Percentiles rank a stretch among this genome's conserved stretches.
Conservation (phyloP, 768 basidiomycete species). For the Royoungia palumana region DNA sequence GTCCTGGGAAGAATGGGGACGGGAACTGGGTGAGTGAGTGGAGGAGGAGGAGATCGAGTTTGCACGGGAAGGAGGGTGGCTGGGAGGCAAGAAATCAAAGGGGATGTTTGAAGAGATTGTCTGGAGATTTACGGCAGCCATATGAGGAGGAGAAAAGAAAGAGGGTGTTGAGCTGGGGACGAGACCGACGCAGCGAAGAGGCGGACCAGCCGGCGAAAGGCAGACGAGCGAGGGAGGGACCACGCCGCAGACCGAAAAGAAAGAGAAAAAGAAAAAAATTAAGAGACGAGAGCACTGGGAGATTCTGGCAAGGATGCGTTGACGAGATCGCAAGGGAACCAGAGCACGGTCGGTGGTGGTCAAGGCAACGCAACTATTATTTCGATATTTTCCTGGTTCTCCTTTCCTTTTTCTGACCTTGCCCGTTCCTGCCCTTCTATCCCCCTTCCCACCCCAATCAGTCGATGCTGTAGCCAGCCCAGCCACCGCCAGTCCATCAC, state of each 20-base stretch:
- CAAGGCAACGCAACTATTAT: constrained; percentile 45
- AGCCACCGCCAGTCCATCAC: too few relatives aligned
- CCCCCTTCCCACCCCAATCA: neutral
- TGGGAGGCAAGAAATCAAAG: constrained; percentile 67
- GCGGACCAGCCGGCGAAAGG: constrained; percentile 57
- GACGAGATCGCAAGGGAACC: constrained; percentile 34
- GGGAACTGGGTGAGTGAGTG: constrained; percentile 67
- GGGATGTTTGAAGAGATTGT: constrained; percentile 64
- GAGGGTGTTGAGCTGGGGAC: constrained; percentile 37
- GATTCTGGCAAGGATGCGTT: constrained; percentile 9
- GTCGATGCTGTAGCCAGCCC: too few relatives aligned
- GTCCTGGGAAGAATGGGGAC: constrained; percentile 78
- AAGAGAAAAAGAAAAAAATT: constrained; percentile 9
- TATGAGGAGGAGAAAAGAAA: constrained; percentile 38
- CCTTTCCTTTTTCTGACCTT: neutral
- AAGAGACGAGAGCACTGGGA: constrained; percentile 19
- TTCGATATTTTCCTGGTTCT: constrained; percentile 3
- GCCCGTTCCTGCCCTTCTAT: constrained; percentile 12
- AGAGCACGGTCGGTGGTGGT: constrained; percentile 46
- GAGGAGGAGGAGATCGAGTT: constrained; percentile 75
- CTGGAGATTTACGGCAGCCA: constrained; percentile 76
- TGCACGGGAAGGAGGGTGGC: constrained; percentile 69
- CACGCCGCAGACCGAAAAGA: constrained; percentile 24
- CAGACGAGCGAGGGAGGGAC: constrained; percentile 7
- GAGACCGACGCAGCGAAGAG: constrained; percentile 29